Base-by-base conservation (phyloP, 2,329 filamentous ascomycete genomes). In the Nemania sp. region DNA sequence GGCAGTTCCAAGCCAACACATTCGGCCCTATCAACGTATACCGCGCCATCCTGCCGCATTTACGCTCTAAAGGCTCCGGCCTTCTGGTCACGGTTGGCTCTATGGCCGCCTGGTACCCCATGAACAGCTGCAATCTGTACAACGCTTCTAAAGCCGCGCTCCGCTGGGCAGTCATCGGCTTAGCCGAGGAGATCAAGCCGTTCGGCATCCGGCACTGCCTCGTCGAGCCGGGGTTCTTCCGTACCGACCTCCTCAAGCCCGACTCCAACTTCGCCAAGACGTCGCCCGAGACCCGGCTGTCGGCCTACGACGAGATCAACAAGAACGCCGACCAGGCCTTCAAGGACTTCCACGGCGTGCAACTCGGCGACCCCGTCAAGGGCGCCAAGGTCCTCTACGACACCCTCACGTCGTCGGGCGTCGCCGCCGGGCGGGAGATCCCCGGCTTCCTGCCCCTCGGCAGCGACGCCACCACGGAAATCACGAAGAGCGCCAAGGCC, bases 211-310 rank as follows among this genome's bases (percentile, higher is more conserved):
- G 65, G 20, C 67, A 72, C 46, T 66, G 69, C 40, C 67, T 76
- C 6, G 62, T 80, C 37, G 74, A 77, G 57, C 76, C 74, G 0
- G 77, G 77, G 3, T 60, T 64, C 46, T 76, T 74, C 67, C 72
- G 74, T 9, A 77, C 73, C 0, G 67, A 68, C 10, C 43, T 75
- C 3, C 56, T 76, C 2, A 50, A 64, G 35, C 62, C 66, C 2
- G 58, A 57, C 1, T 57, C 66, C 58, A 68, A 67, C 21, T n/a
- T 65, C 6, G 59, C 42, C 18, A 34, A 21, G 32, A 59, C 59
- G 15, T 17, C 5, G 17, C 10, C 34, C 29, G 25, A 34, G 12
- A 37, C 20, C 2, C 56, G 65, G 13, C 48, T 66, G 13, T 4
- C 55, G 6, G 65, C 65, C 45, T 68, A 68, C 54, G 58, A 34